Percentiles rank a stretch among this genome's conserved stretches.
Evolutionary conservation across 202 grass and related monocot species (phyloP).

Genomic region (Miscanthus sacchariflorus): DNA sequence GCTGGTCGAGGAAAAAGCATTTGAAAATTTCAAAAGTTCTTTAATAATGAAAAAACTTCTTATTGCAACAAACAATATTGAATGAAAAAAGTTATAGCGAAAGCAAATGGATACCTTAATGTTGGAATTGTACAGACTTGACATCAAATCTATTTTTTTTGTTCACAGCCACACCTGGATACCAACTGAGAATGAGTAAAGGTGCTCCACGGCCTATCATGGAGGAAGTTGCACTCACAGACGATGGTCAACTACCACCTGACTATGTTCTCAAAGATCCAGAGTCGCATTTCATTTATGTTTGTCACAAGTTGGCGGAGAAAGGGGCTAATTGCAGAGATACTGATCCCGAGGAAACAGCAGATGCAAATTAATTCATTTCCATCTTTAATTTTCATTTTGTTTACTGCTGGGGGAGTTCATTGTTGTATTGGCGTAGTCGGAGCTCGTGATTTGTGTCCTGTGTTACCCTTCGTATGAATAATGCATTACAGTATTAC

Average conservation of each 20-base stretch:
- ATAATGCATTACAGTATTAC: not conserved
- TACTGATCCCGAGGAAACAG: conserved; percentile 8
- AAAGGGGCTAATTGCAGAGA: conserved; percentile 12
- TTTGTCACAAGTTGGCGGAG: conserved; percentile 66
- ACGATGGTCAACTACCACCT: conserved; percentile 63
- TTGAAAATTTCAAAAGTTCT: not conserved
- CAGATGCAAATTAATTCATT: conserved; percentile 5
- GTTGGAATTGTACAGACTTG: conserved; percentile 14
- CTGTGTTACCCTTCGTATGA: conserved; percentile 5
- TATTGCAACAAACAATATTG: not conserved
- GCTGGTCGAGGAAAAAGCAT: not conserved
- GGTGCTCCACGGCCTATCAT: conserved; percentile 42
- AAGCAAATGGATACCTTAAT: not conserved
- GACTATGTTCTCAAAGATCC: conserved; percentile 86
- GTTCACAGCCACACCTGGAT: conserved; percentile 63
- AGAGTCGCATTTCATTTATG: conserved; percentile 85
- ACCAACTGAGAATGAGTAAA: conserved; percentile 49
- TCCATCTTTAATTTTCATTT: conserved; percentile 18
- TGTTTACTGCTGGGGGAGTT: conserved; percentile 8
- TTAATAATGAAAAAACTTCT: not conserved
- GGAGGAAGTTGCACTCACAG: conserved; percentile 72
- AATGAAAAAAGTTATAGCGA: conserved; percentile 15
- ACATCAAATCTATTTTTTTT: conserved; percentile 28
- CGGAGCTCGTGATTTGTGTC: not conserved
- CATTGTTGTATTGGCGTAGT: not conserved